A percentile compares a stretch with the other conserved stretches of the same genome.
phyloP scores from a whole-genome alignment of 805 yeast species.

The Candida arabinofermentans region DNA sequence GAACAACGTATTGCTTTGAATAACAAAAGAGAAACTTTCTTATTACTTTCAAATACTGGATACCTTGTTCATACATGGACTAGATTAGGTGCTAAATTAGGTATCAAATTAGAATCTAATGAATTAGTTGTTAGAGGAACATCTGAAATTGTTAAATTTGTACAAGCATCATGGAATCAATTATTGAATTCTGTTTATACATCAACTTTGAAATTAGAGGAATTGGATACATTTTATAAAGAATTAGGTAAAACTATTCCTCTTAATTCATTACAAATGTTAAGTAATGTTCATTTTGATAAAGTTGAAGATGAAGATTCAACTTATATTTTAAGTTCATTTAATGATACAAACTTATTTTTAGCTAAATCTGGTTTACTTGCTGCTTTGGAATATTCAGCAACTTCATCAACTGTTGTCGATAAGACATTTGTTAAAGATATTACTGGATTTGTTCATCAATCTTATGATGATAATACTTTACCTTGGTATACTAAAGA shows the following conservation, averaged over 20 bases:
- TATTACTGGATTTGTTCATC: conserved; percentile 4
- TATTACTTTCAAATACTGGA: conserved; percentile 30
- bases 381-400: conserved; percentile 26
- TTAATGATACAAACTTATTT: conserved; percentile 19
- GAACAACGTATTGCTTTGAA: conserved; percentile 25
- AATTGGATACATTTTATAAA: conserved; percentile 16
- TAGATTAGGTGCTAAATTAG: conserved; percentile 31
- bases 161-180: conserved; percentile 32
- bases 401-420: conserved; percentile 9
- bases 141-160: conserved; percentile 26
- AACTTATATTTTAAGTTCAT: conserved; percentile 27
- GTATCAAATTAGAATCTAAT: conserved; percentile 22
- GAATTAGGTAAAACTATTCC: conserved; percentile 20
- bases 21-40: conserved; percentile 28
- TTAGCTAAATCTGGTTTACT: conserved; percentile 26
- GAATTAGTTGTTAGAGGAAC: conserved; percentile 29
- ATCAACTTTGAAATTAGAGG: conserved; percentile 18
- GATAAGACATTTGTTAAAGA: conserved; percentile 8
- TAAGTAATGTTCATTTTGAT: conserved; percentile 32
- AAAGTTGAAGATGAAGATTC: conserved; percentile 21
- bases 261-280: conserved; percentile 21
- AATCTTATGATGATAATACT: conserved; percentile 19
- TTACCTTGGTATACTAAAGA: conserved; percentile 30
- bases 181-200: conserved; percentile 26
- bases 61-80: conserved; percentile 32